Evolutionary conservation across 2,329 filamentous ascomycete genomes (phyloP).

Genomic region (Alternaria brassicae): DNA sequence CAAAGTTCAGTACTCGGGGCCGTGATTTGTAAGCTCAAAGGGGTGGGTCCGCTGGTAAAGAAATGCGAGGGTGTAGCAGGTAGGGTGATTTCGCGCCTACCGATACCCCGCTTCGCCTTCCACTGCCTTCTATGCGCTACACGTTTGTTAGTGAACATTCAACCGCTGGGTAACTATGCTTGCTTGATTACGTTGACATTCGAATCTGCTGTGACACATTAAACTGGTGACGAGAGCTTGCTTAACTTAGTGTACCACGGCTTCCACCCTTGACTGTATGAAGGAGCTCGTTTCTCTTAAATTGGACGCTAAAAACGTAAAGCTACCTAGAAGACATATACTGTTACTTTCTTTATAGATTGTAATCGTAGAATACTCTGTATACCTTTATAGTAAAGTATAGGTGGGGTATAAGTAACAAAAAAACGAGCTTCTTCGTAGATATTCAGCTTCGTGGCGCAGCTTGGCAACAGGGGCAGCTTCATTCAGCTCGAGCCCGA

Average conservation of each 20-base stretch:
- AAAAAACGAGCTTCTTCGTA: neutral
- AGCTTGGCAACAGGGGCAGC: neutral
- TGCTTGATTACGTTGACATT: neutral
- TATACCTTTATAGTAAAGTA: too few species aligned
- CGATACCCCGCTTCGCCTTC: conserved; percentile 7
- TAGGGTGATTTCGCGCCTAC: conserved; percentile 8
- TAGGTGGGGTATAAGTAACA: too few species aligned
- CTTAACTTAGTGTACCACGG: neutral
- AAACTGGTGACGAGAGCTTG: neutral
- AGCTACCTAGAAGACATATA: too few species aligned
- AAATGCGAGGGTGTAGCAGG: conserved; percentile 5
- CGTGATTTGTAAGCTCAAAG: conserved; percentile 16
- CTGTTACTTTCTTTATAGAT: neutral
- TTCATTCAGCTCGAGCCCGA: neutral
- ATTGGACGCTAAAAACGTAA: too few species aligned
- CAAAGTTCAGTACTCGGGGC: neutral
- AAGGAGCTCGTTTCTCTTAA: too few species aligned
- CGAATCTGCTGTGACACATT: neutral
- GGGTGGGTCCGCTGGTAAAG: conserved; percentile 8
- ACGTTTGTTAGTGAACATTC: neutral
- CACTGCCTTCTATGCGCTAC: conserved; percentile 4
- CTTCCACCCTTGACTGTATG: too few species aligned
- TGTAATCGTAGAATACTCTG: too few species aligned
- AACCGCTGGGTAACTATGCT: neutral
- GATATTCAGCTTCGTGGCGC: neutral